phyloP scores from a whole-genome alignment of 352 stramenopile species.

The Phytopythium oedochilum region DNA sequence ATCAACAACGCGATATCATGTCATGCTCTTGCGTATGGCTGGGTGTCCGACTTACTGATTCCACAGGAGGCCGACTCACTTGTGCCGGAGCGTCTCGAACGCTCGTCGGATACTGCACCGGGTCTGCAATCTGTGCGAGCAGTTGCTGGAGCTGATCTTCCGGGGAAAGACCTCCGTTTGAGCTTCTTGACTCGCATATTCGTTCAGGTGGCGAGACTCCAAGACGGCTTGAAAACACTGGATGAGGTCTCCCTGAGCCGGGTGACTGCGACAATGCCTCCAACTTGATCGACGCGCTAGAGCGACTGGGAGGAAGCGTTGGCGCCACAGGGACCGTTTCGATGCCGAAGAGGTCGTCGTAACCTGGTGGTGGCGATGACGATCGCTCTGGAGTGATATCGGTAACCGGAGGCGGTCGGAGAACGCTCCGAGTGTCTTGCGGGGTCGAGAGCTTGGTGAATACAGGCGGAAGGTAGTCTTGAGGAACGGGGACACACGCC shows the following conservation, averaged over 20 bases:
- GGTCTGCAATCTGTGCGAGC: conserved; percentile 33
- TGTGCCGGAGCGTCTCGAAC: background rate
- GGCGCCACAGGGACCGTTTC: conserved; percentile 35
- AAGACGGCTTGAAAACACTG: background rate
- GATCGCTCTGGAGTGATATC: conserved; percentile 12
- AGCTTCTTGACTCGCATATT: background rate
- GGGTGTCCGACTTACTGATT: conserved; percentile 4
- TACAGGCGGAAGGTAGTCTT: background rate
- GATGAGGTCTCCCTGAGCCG: background rate
- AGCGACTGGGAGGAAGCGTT: conserved; percentile 1
- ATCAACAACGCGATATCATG: too few relatives aligned
- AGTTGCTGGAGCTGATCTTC: conserved; percentile 51
- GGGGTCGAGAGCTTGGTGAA: background rate
- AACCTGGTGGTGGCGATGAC: conserved; percentile 36
- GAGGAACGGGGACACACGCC: background rate
- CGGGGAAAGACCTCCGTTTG: conserved; percentile 9
- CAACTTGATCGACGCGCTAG: conserved; percentile 5
- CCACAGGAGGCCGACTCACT: background rate
- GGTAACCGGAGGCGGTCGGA: background rate
- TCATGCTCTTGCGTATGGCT: too few relatives aligned
- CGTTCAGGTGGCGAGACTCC: background rate
- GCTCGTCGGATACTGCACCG: background rate
- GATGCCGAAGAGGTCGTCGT: conserved; percentile 62
- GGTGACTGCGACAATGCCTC: background rate
- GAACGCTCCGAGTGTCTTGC: background rate